Percentiles rank a stretch among this genome's conserved stretches.
These are phyloP conservation scores for Boletus vermiculosoides DNA, from an alignment of 768 basidiomycete genomes.

Conservation along the genomic window DNA sequence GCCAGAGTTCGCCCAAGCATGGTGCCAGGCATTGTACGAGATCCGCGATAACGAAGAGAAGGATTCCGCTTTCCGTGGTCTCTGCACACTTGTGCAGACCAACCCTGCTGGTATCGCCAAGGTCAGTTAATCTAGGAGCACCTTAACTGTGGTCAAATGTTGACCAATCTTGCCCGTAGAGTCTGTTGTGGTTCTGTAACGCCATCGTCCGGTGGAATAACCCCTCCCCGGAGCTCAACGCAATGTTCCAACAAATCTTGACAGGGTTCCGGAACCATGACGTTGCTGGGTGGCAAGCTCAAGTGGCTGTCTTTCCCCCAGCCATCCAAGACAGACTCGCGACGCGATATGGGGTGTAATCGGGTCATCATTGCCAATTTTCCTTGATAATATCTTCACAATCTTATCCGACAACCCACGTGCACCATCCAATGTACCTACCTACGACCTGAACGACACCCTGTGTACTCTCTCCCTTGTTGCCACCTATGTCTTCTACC, in stretches of 20 bases:
- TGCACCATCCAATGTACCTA: slow-evolving; percentile 10
- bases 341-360: slow-evolving; percentile 81
- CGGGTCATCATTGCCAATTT: background rate
- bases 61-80: slow-evolving; percentile 96
- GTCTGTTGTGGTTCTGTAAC: slow-evolving; percentile 96
- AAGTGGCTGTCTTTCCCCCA: slow-evolving; percentile 81
- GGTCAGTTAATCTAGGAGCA: slow-evolving; percentile 44
- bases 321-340: slow-evolving; percentile 85
- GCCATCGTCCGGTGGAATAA: slow-evolving; percentile 94
- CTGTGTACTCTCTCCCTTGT: slow-evolving; percentile 13
- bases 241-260: slow-evolving; percentile 90
- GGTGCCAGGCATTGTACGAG: slow-evolving; percentile 97
- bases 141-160: background rate
- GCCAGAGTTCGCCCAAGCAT: slow-evolving; percentile 87
- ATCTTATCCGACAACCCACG: slow-evolving; percentile 14
- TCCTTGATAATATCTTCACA: slow-evolving; percentile 8
- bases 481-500: slow-evolving; percentile 19
- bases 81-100: slow-evolving; percentile 92
- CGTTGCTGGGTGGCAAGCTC: slow-evolving; percentile 79
- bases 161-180: slow-evolving; percentile 45
- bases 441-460: slow-evolving; percentile 9
- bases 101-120: slow-evolving; percentile 94
- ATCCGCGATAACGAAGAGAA: slow-evolving; percentile 99
- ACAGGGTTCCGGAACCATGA: slow-evolving; percentile 89
- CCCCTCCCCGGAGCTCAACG: slow-evolving; percentile 87